Evolutionary conservation across 129 eudicot genomes (phyloP).

Genomic region (Tagetes erecta): DNA sequence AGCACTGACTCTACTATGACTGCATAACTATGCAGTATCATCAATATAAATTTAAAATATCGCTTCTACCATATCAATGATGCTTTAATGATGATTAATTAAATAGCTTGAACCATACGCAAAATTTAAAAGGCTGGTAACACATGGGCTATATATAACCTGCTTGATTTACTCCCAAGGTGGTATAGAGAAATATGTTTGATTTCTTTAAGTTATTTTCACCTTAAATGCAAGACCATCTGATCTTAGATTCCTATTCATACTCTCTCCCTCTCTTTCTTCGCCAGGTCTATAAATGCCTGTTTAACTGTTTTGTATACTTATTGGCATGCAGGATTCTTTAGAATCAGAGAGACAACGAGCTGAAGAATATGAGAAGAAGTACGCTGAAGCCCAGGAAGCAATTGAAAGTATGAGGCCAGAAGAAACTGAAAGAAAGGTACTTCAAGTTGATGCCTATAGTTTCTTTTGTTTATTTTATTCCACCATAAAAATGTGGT

Average conservation of each 20-base stretch:
- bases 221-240: not conserved
- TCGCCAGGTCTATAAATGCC: conserved; percentile 9
- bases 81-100: not conserved
- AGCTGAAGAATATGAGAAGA: conserved; percentile 72
- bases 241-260: not conserved
- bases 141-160: conserved; percentile 1
- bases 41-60: not conserved
- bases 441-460: conserved; percentile 53
- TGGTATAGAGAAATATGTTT: conserved; percentile 1
- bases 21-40: not conserved
- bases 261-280: not conserved
- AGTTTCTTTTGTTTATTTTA: not conserved
- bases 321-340: conserved; percentile 42
- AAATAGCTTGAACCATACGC: not conserved
- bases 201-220: not conserved
- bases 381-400: conserved; percentile 53
- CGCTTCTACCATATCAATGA: not conserved
- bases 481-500: not conserved
- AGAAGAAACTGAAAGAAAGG: conserved; percentile 73
- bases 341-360: conserved; percentile 71
- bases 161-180: not conserved
- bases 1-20: not conserved
- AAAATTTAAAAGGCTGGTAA: conserved; percentile 1
- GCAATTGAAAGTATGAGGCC: conserved; percentile 62
- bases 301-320: conserved; percentile 3